These are phyloP conservation scores for Wallacemonas sp. DNA, from an alignment of 208 protist species.

Conservation along the genomic window DNA sequence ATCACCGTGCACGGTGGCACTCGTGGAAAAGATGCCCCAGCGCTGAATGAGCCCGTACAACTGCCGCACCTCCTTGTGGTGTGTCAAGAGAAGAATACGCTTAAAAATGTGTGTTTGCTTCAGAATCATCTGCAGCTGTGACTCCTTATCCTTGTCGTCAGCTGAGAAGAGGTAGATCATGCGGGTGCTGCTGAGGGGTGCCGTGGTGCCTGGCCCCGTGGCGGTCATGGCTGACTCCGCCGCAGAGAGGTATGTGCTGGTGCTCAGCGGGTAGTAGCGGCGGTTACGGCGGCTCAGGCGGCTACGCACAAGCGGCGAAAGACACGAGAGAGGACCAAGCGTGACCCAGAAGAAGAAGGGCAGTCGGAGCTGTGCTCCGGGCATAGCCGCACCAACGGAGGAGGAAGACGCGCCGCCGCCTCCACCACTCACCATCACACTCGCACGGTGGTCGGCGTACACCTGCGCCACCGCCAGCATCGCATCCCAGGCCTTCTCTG, in stretches of 20 bases:
- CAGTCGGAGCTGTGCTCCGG: neutral
- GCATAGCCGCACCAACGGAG: too few relatives aligned
- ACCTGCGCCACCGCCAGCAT: neutral
- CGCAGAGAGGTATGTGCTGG: conserved; percentile 27
- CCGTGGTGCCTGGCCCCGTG: conserved; percentile 30
- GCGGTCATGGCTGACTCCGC: conserved; percentile 27
- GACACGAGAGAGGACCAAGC: conserved; percentile 34
- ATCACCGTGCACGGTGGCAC: neutral
- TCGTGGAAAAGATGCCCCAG: conserved; percentile 42
- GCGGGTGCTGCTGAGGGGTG: conserved; percentile 44
- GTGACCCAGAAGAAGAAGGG: conserved; percentile 55
- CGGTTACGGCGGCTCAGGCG: conserved; percentile 57
- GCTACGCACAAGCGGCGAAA: conserved; percentile 42
- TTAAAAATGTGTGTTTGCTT: conserved; percentile 39
- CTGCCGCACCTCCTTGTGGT: conserved; percentile 73
- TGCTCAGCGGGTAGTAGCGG: conserved; percentile 67
- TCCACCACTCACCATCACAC: neutral
- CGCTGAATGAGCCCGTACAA: conserved; percentile 43
- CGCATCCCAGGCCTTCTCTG: conserved; percentile 13
- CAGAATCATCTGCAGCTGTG: conserved; percentile 50
- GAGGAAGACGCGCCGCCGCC: neutral
- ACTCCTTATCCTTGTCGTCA: conserved; percentile 52
- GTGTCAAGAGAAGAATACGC: conserved; percentile 63
- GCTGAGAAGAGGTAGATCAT: conserved; percentile 50
- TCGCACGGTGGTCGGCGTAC: conserved; percentile 9